Evolutionary conservation across 2,329 filamentous ascomycete species (phyloP).

Genomic region (Penicillium rolfsii): DNA sequence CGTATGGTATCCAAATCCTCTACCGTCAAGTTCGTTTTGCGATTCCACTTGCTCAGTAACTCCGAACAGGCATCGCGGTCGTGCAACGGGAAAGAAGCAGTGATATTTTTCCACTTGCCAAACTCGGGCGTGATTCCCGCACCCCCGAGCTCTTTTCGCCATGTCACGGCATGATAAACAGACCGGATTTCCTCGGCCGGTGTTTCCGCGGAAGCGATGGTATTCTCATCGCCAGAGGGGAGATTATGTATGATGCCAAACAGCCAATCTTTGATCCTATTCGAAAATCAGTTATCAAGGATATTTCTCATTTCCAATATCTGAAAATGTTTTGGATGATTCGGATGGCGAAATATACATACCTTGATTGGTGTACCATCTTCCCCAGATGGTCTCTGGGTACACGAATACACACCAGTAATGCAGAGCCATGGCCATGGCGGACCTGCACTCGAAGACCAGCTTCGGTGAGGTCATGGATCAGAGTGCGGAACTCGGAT

Average conservation of each 20-base stretch:
- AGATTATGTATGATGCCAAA: conserved; percentile 80
- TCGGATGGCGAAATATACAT: conserved; percentile 11
- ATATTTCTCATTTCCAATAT: too few relatives aligned
- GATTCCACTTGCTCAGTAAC: conserved; percentile 76
- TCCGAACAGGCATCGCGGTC: conserved; percentile 73
- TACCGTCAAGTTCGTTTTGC: conserved; percentile 62
- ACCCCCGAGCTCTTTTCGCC: conserved; percentile 72
- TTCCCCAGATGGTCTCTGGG: conserved; percentile 75
- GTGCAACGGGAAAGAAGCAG: conserved; percentile 80
- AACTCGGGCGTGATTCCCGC: conserved; percentile 73
- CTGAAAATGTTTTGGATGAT: too few relatives aligned
- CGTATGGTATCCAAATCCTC: conserved; percentile 76
- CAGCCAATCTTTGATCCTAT: conserved; percentile 88
- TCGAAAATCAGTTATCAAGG: not conserved
- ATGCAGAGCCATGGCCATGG: conserved; percentile 71
- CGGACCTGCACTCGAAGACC: conserved; percentile 90
- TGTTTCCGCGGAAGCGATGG: conserved; percentile 76
- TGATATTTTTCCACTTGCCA: conserved; percentile 73
- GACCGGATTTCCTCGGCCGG: conserved; percentile 87
- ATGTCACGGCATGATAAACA: conserved; percentile 82
- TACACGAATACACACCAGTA: conserved; percentile 82
- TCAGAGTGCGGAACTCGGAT: conserved; percentile 75
- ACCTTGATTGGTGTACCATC: conserved; percentile 82
- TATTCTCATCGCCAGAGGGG: conserved; percentile 71
- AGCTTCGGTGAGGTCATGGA: conserved; percentile 72